Base-by-base conservation (phyloP, 1,284 basidiomycete genomes). In the Ceratorhiza oryzae-sativae region DNA sequence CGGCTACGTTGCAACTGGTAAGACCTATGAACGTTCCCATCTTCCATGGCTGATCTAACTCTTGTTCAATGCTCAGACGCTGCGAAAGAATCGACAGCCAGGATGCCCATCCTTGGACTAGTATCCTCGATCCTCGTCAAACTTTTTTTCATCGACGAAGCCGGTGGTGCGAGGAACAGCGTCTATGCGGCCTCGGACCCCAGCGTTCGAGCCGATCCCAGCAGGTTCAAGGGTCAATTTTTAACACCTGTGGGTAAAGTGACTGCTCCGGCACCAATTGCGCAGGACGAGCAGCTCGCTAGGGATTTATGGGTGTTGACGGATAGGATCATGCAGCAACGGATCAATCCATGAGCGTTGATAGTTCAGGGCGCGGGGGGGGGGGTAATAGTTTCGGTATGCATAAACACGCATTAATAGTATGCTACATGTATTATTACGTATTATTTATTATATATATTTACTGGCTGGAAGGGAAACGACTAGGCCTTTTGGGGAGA, bases 161-260 rank as follows among this genome's bases (percentile, higher is more conserved):
- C 83, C n/a, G 77, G 82, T 1, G 85, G 81, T 6, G 82, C 81
- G 0, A 79, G 82, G 72, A 83, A 81, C 12, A 79, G 83, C 1
- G 80, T 81, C 32, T 83, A 87, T 71, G 86, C 84, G 2, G 85
- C 85, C 0, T 84, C 81, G 1, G 82, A 83, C 5, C 79, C 82
- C 0, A 76, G 79, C 1, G 77, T 85, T 1, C 76, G 75, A 4
- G 77, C 79, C 2, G 75, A 84, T n/a, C 73, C 79, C 15, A 79
- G 81, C 20, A 81, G 79, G 62, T 87, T 83, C 75, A 82, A 80
- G 62, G 85, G 84, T 0, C 79, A 78, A n/a, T 86, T 83, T 76
- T 73, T 87, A 6, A 73, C 77, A 41, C 83, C 84, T 9, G 79
- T 81, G 2, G 82, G 81, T 9, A 76, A 75, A 42, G 67, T 85